A percentile compares a stretch with the other conserved stretches of the same genome.
Evolutionary conservation across 257 asterid genomes (phyloP).

Genomic region (Hygrophila difformis): DNA sequence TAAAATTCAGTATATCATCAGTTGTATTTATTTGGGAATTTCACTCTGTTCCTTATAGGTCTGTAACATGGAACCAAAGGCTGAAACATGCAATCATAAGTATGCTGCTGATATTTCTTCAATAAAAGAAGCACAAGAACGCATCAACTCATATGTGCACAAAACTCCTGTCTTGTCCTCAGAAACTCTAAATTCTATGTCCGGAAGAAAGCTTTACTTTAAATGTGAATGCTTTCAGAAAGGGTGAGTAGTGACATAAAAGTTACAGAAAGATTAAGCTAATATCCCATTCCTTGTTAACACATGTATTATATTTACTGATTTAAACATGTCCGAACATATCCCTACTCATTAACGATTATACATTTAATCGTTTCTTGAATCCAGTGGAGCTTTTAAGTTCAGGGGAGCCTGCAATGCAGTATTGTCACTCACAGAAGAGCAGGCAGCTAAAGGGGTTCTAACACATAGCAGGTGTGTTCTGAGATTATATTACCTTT

Average conservation of each 20-base stretch:
- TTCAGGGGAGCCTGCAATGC: conserved; percentile 97
- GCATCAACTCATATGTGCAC: conserved; percentile 45
- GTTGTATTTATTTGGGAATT: no score
- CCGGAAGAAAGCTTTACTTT: conserved; percentile 66
- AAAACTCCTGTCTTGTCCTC: conserved; percentile 73
- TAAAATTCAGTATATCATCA: no score
- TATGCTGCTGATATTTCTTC: conserved; percentile 83
- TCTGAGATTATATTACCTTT: conserved; percentile 8
- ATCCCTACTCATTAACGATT: no score
- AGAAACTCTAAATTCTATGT: conserved; percentile 54
- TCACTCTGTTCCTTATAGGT: no score
- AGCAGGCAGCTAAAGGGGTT: conserved; percentile 76
- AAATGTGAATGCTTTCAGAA: conserved; percentile 95
- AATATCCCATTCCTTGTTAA: neutral
- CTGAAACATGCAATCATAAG: conserved; percentile 19
- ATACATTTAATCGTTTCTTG: conserved; percentile 7
- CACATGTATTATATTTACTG: neutral
- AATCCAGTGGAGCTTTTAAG: conserved; percentile 80
- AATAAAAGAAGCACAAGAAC: conserved; percentile 57
- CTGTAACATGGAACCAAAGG: conserved; percentile 65
- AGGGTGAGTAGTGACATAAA: conserved; percentile 55
- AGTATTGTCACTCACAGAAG: conserved; percentile 68
- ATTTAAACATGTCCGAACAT: neutral
- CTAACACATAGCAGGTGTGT: conserved; percentile 89
- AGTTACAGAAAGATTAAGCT: neutral